These are phyloP conservation scores for Russula sp. DNA, from an alignment of 768 basidiomycete species.

Conservation along the genomic window DNA sequence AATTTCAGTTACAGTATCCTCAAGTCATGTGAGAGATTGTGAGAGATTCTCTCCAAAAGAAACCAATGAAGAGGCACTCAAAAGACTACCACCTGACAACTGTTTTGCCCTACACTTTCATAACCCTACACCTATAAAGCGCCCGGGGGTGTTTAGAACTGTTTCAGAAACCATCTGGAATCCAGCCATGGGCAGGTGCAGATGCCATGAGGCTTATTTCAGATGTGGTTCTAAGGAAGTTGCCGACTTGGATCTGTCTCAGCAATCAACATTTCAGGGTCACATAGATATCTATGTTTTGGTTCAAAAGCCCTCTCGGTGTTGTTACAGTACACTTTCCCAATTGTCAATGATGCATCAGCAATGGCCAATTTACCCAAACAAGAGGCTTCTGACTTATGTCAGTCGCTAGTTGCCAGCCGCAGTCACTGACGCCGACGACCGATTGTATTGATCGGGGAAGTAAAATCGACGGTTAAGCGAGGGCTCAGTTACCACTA, in stretches of 20 bases:
- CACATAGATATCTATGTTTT: background rate
- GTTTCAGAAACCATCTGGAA: background rate
- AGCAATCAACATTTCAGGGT: slow-evolving; percentile 1
- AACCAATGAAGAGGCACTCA: background rate
- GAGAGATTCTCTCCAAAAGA: background rate
- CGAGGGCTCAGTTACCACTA: slow-evolving; percentile 13
- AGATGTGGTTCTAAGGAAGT: background rate
- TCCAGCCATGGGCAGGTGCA: background rate
- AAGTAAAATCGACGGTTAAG: background rate
- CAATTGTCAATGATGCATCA: background rate
- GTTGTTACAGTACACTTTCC: background rate
- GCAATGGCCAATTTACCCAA: background rate
- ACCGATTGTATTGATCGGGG: slow-evolving; percentile 1
- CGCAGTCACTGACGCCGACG: background rate
- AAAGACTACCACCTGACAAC: background rate
- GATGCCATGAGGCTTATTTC: slow-evolving; percentile 13
- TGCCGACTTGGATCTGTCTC: background rate
- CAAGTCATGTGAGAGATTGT: background rate
- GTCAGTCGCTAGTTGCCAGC: background rate
- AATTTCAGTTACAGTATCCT: background rate
- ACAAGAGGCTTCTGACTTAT: slow-evolving; percentile 2
- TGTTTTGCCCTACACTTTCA: background rate
- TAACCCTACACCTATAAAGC: background rate
- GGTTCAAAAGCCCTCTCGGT: background rate
- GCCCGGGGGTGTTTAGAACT: background rate